Evolutionary conservation across 208 protist species (phyloP), one percentile per base, ranked within the genome.

Genomic region (Entamoeba dispar): DNA sequence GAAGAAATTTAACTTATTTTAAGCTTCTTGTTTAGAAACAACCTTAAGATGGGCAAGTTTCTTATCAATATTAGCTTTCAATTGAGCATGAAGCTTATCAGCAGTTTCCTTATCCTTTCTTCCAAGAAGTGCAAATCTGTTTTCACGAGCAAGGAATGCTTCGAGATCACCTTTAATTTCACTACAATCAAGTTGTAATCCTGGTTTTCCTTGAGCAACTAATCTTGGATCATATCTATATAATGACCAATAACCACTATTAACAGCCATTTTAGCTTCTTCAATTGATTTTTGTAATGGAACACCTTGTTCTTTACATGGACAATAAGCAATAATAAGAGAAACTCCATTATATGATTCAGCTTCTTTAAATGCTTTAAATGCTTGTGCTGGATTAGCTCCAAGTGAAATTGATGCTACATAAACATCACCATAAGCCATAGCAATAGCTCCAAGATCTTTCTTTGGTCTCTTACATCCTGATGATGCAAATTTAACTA

Each of bases 321-420:
- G 95, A 14, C 91, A 95, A 93, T 96, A 95, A 61, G 50, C 38
- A 31, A 96, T 86, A 51, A 96, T 49, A 38, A 96, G n/a, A 3
- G 95, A 94, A 38, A 95, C 94, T 4, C 95, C 95, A 50, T 94
- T 31, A 31, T 93, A 96, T 27, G 17, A n/a, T 50, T 96, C 95
- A 31, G 95, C 95, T 55, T 96, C 95, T 19, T 92, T 92, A 47
- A 96, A 49, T 10, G 92, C 95, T 19, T 94, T 93, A 4, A 96
- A 51, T 19, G 93, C 49, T 49, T 96, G 95, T 27, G 50, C 52
- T 8, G 31, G 19, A 93, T 96, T 94, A n/a, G 95, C 51, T 50
- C 93, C 95, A 50, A 96, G 50, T 34, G 94, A 69, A 69, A 96
- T 69, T 4, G 91, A 94, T 7, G 95, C 95, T 31, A 96, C 95